Evolutionary conservation across 2,329 filamentous ascomycete genomes (phyloP).

Genomic region (Pestalotiopsis sp.): DNA sequence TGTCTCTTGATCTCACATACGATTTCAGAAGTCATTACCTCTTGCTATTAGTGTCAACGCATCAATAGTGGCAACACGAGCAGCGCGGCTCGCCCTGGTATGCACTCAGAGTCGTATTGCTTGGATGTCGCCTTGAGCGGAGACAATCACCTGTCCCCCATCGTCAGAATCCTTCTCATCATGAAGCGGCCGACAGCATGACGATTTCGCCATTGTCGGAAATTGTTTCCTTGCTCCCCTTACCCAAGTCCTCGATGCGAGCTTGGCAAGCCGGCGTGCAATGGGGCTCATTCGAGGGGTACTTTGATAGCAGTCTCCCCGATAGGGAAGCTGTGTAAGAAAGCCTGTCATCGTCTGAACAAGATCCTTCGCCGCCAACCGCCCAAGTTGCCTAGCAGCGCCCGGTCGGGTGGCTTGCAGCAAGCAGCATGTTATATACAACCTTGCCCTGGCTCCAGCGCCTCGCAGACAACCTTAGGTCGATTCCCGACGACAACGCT

Average conservation of each 20-base stretch:
- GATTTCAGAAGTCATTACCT: not conserved
- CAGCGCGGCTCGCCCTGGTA: not conserved
- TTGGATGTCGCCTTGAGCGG: slow-evolving; percentile 9
- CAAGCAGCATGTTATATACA: not conserved
- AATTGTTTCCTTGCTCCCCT: not conserved
- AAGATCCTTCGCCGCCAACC: not conserved
- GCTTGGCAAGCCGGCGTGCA: not conserved
- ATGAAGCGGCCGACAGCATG: not conserved
- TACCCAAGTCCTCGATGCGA: not conserved
- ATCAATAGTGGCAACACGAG: not conserved
- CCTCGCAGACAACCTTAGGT: not conserved
- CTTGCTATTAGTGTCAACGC: not conserved
- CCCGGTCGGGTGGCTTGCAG: not conserved
- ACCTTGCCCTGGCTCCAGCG: not conserved
- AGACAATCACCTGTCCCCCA: not conserved
- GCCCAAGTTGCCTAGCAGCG: not conserved
- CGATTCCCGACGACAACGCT: not conserved
- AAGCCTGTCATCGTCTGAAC: not conserved
- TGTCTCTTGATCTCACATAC: not conserved
- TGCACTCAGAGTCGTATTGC: slow-evolving; percentile 11
- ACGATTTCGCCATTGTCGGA: not conserved
- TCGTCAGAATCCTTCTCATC: not conserved
- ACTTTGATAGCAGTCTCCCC: not conserved
- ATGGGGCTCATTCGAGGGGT: not conserved
- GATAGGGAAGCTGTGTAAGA: slow-evolving; percentile 8